A percentile compares a stretch with the other conserved stretches of the same genome.
Evolutionary conservation across 768 basidiomycete genomes (phyloP).

Genomic region (Agrocybe chaxingu): DNA sequence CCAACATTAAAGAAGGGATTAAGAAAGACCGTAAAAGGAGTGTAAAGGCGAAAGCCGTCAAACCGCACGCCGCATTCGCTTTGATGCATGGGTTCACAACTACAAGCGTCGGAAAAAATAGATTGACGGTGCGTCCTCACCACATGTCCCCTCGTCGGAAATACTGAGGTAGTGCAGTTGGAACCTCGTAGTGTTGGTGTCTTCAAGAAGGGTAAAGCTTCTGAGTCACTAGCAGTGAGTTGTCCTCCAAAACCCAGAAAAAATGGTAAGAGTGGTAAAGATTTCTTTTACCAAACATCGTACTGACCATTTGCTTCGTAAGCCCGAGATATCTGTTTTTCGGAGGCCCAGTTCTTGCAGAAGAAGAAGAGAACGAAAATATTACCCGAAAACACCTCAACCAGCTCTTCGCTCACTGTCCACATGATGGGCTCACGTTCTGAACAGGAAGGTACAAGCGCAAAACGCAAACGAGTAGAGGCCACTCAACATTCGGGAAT

Average conservation of each 20-base stretch:
- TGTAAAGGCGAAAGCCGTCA: conserved; percentile 26
- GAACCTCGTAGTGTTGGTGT: conserved; percentile 48
- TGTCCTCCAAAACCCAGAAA: conserved; percentile 2
- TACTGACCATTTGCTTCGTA: not conserved
- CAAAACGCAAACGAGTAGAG: not conserved
- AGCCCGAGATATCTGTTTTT: conserved; percentile 28
- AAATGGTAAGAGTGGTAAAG: conserved; percentile 8
- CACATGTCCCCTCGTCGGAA: not conserved
- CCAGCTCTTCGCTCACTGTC: not conserved
- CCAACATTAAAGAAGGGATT: conserved; percentile 7
- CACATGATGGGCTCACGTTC: not conserved
- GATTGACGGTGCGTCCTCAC: conserved; percentile 50
- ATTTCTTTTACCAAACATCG: not conserved
- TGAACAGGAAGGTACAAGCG: not conserved
- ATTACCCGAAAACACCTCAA: conserved; percentile 6
- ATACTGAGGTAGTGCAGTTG: conserved; percentile 26
- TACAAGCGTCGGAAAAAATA: conserved; percentile 56
- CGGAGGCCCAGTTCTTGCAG: conserved; percentile 45
- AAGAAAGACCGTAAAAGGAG: conserved; percentile 21
- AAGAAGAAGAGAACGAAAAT: conserved; percentile 15
- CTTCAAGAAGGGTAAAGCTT: conserved; percentile 66
- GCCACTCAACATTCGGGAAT: not conserved
- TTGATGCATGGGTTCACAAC: conserved; percentile 69
- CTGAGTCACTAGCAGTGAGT: conserved; percentile 31
- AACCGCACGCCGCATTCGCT: conserved; percentile 47